These are phyloP conservation scores for Aspergillus mulundensis DNA, from an alignment of 495 filamentous ascomycete species.

Conservation along the genomic window DNA sequence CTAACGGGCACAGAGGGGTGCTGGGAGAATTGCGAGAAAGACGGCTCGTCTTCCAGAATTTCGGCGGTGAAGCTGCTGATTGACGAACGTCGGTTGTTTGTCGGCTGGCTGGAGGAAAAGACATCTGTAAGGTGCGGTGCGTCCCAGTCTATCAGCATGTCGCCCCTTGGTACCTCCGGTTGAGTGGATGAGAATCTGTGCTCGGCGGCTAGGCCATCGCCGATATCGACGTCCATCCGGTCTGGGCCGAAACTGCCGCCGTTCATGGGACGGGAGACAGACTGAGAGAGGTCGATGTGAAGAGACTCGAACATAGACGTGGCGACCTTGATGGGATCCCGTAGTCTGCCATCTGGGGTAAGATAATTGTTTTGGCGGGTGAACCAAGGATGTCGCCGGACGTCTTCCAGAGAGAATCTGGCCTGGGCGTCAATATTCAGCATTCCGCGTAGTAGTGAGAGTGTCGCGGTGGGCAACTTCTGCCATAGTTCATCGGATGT, in stretches of 20 bases:
- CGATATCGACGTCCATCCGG: slow-evolving; percentile 53
- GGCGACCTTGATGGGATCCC: slow-evolving; percentile 76
- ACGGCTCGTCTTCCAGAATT: slow-evolving; percentile 78
- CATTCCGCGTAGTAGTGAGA: slow-evolving; percentile 92
- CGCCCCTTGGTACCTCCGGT: slow-evolving; percentile 66
- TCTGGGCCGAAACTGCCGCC: slow-evolving; percentile 39
- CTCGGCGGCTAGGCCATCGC: slow-evolving; percentile 45
- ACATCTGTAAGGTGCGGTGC: slow-evolving; percentile 51
- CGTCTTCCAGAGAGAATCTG: slow-evolving; percentile 83
- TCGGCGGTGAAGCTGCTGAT: slow-evolving; percentile 45
- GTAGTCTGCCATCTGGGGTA: slow-evolving; percentile 65
- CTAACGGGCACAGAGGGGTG: slow-evolving; percentile 74
- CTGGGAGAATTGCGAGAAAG: slow-evolving; percentile 86
- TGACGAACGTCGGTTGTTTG: slow-evolving; percentile 20
- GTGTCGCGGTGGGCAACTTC: slow-evolving; percentile 66
- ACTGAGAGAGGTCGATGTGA: slow-evolving; percentile 82
- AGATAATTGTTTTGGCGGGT: slow-evolving; percentile 78
- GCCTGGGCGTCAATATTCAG: slow-evolving; percentile 71
- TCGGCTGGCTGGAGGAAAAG: slow-evolving; percentile 52
- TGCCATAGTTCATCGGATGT: slow-evolving; percentile 84
- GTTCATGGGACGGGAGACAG: slow-evolving; percentile 39
- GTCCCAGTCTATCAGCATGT: slow-evolving; percentile 77
- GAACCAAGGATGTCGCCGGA: slow-evolving; percentile 94
- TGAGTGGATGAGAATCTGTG: slow-evolving; percentile 65
- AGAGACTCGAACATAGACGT: slow-evolving; percentile 90